Base-by-base conservation (phyloP, 2,329 filamentous ascomycete genomes). In the Cladosporium velox region DNA sequence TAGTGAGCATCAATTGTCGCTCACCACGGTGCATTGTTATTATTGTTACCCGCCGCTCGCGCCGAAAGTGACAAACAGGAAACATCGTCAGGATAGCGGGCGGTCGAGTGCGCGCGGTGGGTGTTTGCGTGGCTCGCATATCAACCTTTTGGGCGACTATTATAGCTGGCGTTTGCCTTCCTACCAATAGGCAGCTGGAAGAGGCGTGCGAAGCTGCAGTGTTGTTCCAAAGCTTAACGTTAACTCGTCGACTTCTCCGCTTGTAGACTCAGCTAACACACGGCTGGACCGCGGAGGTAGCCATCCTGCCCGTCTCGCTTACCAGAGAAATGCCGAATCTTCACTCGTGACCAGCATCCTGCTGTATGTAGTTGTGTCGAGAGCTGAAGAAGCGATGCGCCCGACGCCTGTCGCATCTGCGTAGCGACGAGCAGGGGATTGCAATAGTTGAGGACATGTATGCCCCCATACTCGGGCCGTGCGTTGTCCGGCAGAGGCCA, bases 211-310 rank as follows among this genome's bases (percentile, higher is more conserved):
- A 38, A 34, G 21, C 21, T 38, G 47, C 30, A 44, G 32, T 41
- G 34, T 32, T 64, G 61, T 64, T 57, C 49, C 61, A 55, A 47
- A 64, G 49, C 34, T 63, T 28, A 51, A 47, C 61, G 32, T 63
- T 28, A 30, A 30, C 28, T 30, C 28, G 34, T 57, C 61, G 32
- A 55, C 18, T 47, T 35, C 47, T 62, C 60, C 60, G 47, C 59
- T 54, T 35, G n/a, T 24, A 47, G 3, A 47, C 1, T 24, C 41
- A 35, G 32, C 51, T 64, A n/a, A 32, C n/a, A 62, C 21, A 15
- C 47, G 35, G 57, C 57, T 59, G 12, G 57, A 59, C 38, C 28
- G 38, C 57, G 57, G 57, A 26, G 30, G n/a, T 18, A 58, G 34
- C n/a, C 14, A 58, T 58, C 21, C 34, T 58, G 55, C 55, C 34